Conservation (phyloP, 2,329 filamentous ascomycete genomes). For the Mycosphaerelloides madeirae region DNA sequence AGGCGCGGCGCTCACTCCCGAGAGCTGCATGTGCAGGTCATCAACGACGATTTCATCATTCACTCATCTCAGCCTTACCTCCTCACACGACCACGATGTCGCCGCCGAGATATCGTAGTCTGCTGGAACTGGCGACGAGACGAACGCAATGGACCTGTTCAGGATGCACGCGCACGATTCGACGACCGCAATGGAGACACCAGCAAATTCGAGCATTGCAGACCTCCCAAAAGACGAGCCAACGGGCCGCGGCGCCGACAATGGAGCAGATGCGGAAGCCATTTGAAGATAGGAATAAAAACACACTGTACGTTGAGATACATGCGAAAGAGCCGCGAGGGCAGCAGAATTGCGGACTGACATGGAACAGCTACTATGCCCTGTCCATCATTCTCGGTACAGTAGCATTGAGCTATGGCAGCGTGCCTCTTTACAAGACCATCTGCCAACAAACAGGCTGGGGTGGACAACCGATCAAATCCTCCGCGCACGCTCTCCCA, state of each 20-base stretch:
- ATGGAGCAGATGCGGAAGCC: constrained; percentile 63
- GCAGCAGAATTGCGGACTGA: not conserved
- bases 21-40: no score
- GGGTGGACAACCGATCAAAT: constrained; percentile 88
- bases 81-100: constrained; percentile 23
- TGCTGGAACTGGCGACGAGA: constrained; percentile 25
- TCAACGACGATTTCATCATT: no score
- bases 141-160: constrained; percentile 22
- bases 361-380: constrained; percentile 59
- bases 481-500: constrained; percentile 71
- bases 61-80: no score
- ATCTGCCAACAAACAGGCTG: constrained; percentile 84
- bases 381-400: constrained; percentile 74
- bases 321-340: constrained; percentile 1
- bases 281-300: constrained; percentile 64
- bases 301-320: constrained; percentile 51
- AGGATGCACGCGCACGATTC: constrained; percentile 12
- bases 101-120: constrained; percentile 25
- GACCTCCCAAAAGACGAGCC: constrained; percentile 20
- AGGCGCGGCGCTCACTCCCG: not conserved
- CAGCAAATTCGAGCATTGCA: constrained; percentile 30
- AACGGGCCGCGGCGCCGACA: constrained; percentile 38
- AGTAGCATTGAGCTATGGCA: constrained; percentile 74
- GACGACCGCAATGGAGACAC: constrained; percentile 11
- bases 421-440: constrained; percentile 84